Base-by-base conservation (phyloP, 2,329 filamentous ascomycete species). In the Exserohilum turcica region DNA sequence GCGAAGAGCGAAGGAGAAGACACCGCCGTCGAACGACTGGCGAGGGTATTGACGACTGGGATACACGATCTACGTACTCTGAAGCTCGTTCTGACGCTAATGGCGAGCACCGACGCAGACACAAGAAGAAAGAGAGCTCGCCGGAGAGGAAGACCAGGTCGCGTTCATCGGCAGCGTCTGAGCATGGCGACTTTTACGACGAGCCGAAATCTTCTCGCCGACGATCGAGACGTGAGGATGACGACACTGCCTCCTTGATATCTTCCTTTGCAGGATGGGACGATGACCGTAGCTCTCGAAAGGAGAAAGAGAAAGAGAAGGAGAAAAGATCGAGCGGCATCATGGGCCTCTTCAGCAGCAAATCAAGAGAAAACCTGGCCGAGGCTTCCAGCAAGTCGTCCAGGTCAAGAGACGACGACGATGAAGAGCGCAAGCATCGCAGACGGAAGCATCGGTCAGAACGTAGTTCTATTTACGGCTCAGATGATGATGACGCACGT, bases 311-410 rank as follows among this genome's bases (percentile, higher is more conserved):
- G 43, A 68, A 65, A 43, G 65, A 68, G 32, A 73, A 77, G 56
- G 77, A 77, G 44, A 78, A 78, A 55, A 76, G 77, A 58, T 77
- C 78, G 43, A 74, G 74, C 42, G 76, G 78, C 10, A 48, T 81
- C 6, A 76, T 80, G 43, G 76, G 78, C 5, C 59, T 80, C 7
- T 80, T 80, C 46, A 74, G 77, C 48, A 74, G 77, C 59, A 80
- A 77, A 64, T 77, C 77, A 2, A 71, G 67, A 35, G 77, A 78
- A 35, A 73, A 65, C 35, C 27, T 71, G 13, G 59, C 64, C 9
- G 70, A 75, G 19, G 47, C 62, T n/a, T 59, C 64, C 5, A 68
- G 70, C 55, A 74, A 70, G 50, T 68, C 67, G 32, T 69, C 68
- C 21, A 72, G 68, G 54, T 60, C 63, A 27, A 66, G 51, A 59